These are phyloP conservation scores for Chlamydomonas applanata DNA, from an alignment of 139 green algal species.

Conservation along the genomic window DNA sequence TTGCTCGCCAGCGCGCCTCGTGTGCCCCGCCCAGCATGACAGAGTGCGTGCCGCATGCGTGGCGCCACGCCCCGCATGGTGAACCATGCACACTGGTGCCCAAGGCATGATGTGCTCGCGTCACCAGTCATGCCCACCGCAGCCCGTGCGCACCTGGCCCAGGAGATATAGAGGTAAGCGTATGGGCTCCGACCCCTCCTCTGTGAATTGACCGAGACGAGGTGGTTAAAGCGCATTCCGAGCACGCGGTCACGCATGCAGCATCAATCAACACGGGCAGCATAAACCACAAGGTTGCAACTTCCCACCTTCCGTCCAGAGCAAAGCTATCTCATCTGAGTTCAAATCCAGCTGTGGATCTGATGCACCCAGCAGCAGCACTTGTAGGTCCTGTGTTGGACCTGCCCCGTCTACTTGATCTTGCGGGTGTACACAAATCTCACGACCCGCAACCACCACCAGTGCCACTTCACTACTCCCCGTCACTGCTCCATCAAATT, in stretches of 20 bases:
- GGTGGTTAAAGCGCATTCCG: too few species aligned
- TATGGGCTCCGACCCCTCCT: slow-evolving; percentile 16
- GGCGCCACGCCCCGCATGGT: too few species aligned
- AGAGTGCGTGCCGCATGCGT: too few species aligned
- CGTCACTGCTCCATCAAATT: slow-evolving; percentile 24
- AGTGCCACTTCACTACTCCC: slow-evolving; percentile 34
- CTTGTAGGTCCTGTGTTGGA: slow-evolving; percentile 41
- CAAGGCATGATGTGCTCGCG: too few species aligned
- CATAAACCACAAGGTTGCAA: background rate
- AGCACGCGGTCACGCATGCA: too few species aligned
- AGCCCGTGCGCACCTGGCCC: slow-evolving; percentile 12
- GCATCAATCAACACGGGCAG: too few species aligned
- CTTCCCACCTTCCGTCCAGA: background rate
- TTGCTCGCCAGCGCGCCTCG: too few species aligned
- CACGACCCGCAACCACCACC: slow-evolving; percentile 44
- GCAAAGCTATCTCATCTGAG: slow-evolving; percentile 18
- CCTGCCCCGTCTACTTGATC: background rate
- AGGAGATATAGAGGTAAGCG: slow-evolving; percentile 55
- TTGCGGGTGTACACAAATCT: slow-evolving; percentile 35
- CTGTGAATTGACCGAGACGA: background rate
- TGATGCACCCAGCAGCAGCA: slow-evolving; percentile 40
- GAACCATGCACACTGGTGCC: too few species aligned
- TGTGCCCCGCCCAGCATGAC: too few species aligned
- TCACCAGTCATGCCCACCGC: background rate
- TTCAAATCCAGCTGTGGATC: slow-evolving; percentile 50